phyloP scores from a whole-genome alignment of 1,284 basidiomycete species.

The Pseudomicrostroma phylloplanum region DNA sequence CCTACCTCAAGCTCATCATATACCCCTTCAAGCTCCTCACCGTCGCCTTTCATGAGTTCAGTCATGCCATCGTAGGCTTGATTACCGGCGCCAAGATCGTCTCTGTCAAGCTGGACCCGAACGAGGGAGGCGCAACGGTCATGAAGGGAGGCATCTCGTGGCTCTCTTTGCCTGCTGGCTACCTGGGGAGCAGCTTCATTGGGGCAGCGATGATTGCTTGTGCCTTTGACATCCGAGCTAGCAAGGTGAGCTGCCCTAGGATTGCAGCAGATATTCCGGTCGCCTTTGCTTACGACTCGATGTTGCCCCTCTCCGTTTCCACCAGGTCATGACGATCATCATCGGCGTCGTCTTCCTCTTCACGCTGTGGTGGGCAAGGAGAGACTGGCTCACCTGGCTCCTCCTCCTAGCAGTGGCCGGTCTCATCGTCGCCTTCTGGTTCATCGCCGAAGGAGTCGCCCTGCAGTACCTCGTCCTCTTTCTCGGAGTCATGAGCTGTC shows the following conservation, averaged over 20 bases:
- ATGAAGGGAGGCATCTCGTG: conserved; percentile 88
- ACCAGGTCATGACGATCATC: conserved; percentile 57
- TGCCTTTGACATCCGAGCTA: conserved; percentile 84
- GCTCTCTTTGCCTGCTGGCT: conserved; percentile 63
- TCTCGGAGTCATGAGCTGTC: conserved; percentile 55
- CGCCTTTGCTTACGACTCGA: too few species aligned
- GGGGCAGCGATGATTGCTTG: conserved; percentile 83
- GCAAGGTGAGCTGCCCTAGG: conserved; percentile 59
- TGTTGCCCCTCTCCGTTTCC: too few species aligned
- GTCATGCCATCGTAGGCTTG: conserved; percentile 53
- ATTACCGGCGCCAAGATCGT: conserved; percentile 87
- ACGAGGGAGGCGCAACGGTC: conserved; percentile 84
- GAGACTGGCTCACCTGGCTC: conserved; percentile 60
- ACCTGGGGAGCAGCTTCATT: conserved; percentile 72
- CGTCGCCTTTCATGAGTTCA: conserved; percentile 38
- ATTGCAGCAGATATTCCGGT: background rate
- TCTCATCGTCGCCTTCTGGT: conserved; percentile 36
- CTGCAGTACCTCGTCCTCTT: conserved; percentile 68
- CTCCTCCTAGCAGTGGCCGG: conserved; percentile 39
- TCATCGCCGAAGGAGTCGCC: conserved; percentile 28
- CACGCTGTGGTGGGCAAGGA: conserved; percentile 78
- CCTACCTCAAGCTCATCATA: conserved; percentile 43
- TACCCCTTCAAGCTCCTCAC: conserved; percentile 51
- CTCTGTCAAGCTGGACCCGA: conserved; percentile 53
- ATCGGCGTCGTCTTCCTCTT: conserved; percentile 82